These are phyloP conservation scores for Pyrus bretschneideri DNA, from an alignment of 306 rosid species.

Conservation along the genomic window DNA sequence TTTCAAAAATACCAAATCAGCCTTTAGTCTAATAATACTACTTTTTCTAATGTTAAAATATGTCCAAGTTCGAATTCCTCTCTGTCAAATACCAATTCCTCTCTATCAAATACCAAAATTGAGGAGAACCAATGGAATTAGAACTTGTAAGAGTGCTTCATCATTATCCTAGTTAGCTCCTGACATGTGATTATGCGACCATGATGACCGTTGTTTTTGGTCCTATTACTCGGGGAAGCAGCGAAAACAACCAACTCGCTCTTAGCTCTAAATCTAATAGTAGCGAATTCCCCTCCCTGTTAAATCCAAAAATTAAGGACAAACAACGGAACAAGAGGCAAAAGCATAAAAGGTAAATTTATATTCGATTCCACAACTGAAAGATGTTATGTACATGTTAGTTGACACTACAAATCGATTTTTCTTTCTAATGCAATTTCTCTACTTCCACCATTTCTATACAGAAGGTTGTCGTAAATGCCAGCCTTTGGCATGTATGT, in stretches of 20 bases:
- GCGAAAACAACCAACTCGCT: background rate
- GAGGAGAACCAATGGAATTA: background rate
- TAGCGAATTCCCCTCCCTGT: background rate
- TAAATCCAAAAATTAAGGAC: background rate
- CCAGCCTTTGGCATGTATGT: conserved; percentile 5
- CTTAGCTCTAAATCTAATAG: too few relatives aligned
- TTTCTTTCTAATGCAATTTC: conserved; percentile 17
- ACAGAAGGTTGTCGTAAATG: conserved; percentile 26
- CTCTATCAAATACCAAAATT: background rate
- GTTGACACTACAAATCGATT: conserved; percentile 24
- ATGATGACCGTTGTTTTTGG: background rate
- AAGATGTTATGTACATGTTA: conserved; percentile 30
- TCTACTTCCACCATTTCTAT: conserved; percentile 30
- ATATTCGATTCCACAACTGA: conserved; percentile 7
- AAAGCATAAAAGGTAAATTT: background rate
- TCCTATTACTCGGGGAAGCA: background rate
- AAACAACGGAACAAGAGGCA: background rate
- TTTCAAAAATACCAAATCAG: too few relatives aligned
- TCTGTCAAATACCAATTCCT: background rate
- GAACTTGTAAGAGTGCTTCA: too few relatives aligned
- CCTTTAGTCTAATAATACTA: too few relatives aligned
- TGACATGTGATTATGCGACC: background rate
- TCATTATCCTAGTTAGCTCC: background rate
- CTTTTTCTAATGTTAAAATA: too few relatives aligned
- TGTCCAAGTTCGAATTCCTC: background rate